phyloP scores from a whole-genome alignment of 257 asterid species.

The Rehmannia glutinosa region DNA sequence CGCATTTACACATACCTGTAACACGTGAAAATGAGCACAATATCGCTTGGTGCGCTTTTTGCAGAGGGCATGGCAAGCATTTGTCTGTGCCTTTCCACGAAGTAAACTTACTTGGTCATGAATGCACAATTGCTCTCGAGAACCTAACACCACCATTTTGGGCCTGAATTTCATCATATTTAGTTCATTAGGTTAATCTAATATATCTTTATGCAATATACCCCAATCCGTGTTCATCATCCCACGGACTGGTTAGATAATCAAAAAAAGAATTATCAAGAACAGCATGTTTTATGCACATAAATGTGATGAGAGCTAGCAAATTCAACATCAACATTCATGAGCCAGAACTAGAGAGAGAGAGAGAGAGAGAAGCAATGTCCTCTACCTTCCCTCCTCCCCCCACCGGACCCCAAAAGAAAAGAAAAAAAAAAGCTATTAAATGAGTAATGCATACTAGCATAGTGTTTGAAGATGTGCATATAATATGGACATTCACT shows the following conservation, averaged over 20 bases:
- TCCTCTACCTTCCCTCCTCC: no score
- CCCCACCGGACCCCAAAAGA: no score
- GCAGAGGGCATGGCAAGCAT: conserved; percentile 86
- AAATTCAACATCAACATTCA: background rate
- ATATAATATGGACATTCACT: background rate
- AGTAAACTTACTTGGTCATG: conserved; percentile 81
- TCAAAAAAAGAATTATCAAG: background rate
- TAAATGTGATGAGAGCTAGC: background rate
- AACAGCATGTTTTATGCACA: background rate
- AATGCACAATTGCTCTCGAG: conserved; percentile 97
- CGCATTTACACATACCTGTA: conserved; percentile 51
- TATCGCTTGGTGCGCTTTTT: conserved; percentile 62
- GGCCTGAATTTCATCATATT: conserved; percentile 62
- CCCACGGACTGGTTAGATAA: background rate
- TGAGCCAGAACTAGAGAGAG: background rate
- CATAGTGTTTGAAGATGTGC: background rate
- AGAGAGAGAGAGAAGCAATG: background rate
- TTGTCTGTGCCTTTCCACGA: conserved; percentile 89
- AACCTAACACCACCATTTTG: conserved; percentile 91
- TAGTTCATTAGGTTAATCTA: conserved; percentile 3
- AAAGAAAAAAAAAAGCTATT: background rate
- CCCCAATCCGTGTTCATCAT: background rate
- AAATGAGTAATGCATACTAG: background rate
- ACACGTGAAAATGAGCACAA: conserved; percentile 76
- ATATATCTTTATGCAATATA: background rate